These are phyloP conservation scores for Nemania abortiva DNA, from an alignment of 2,329 filamentous ascomycete genomes.

Conservation along the genomic window DNA sequence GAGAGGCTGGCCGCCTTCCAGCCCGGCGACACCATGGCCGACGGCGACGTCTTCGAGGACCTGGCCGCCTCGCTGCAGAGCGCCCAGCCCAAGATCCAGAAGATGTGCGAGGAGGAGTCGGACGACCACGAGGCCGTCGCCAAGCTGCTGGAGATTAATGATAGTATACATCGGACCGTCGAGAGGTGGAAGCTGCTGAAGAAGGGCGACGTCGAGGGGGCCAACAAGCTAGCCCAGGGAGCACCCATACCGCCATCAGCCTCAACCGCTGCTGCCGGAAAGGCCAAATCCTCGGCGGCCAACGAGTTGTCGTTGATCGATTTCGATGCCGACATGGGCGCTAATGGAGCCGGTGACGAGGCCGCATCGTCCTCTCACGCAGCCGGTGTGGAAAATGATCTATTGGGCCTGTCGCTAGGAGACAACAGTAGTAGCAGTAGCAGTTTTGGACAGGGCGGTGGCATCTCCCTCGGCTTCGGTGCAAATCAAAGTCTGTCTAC, in stretches of 20 bases:
- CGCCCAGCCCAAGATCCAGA: constrained; percentile 98
- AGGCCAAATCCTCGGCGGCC: constrained; percentile 61
- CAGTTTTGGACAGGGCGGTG: constrained; percentile 82
- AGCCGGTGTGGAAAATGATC: constrained; percentile 85
- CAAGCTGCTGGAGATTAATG: constrained; percentile 96
- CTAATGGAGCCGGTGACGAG: constrained; percentile 56
- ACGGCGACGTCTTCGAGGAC: constrained; percentile 81
- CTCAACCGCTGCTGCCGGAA: constrained; percentile 68
- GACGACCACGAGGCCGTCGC: constrained; percentile 96
- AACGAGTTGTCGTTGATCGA: constrained; percentile 94
- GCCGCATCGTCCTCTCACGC: constrained; percentile 62
- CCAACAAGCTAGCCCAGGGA: constrained; percentile 85
- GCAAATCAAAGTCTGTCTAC: constrained; percentile 72
- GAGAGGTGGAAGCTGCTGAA: constrained; percentile 96
- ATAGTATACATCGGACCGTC: constrained; percentile 97
- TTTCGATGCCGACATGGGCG: constrained; percentile 76
- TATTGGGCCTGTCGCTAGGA: constrained; percentile 87
- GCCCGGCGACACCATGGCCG: constrained; percentile 80
- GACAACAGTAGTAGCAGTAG: constrained; percentile 67
- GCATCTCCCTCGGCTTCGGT: constrained; percentile 85
- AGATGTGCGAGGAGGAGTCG: constrained; percentile 99
- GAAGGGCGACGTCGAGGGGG: constrained; percentile 89
- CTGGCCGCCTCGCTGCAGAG: constrained; percentile 89
- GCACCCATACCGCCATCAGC: constrained; percentile 62
- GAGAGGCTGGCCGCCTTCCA: constrained; percentile 90